These are phyloP conservation scores for Hymenotorrendiella dingleyae DNA, from an alignment of 2,329 filamentous ascomycete species.

Conservation along the genomic window DNA sequence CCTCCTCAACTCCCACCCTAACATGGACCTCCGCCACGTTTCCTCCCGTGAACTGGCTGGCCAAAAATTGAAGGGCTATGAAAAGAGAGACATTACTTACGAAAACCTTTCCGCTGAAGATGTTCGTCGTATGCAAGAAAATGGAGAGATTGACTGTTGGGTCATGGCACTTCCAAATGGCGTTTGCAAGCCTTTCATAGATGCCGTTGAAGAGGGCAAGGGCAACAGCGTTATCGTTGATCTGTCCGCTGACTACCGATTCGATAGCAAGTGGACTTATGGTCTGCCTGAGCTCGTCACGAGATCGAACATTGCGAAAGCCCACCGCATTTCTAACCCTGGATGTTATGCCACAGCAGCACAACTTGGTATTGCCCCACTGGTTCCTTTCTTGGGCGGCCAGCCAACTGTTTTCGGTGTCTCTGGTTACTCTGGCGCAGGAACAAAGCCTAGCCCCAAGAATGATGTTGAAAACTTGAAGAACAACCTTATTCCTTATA, in stretches of 20 bases:
- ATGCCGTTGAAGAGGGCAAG: constrained; percentile 72
- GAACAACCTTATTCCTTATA: constrained; percentile 88
- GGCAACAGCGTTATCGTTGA: constrained; percentile 77
- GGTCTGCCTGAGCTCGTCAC: constrained; percentile 81
- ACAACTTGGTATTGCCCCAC: constrained; percentile 79
- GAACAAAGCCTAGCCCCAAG: constrained; percentile 89
- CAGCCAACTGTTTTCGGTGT: constrained; percentile 84
- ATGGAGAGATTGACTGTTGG: constrained; percentile 88
- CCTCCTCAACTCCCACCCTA: constrained; percentile 79
- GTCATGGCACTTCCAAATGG: constrained; percentile 96
- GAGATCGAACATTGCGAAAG: constrained; percentile 68
- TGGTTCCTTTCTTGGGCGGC: constrained; percentile 69
- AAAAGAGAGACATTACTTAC: constrained; percentile 86
- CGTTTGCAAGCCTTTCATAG: constrained; percentile 88
- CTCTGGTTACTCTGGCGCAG: constrained; percentile 89
- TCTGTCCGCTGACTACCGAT: constrained; percentile 94
- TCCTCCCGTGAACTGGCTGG: constrained; percentile 90
- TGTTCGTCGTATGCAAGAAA: constrained; percentile 75
- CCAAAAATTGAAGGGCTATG: constrained; percentile 81
- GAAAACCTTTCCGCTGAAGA: constrained; percentile 87
- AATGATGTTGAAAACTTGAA: constrained; percentile 80
- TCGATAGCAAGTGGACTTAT: constrained; percentile 81
- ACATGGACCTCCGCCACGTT: constrained; percentile 85
- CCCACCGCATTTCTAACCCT: constrained; percentile 83
- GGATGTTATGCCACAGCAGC: constrained; percentile 94